Percentiles rank a stretch among this genome's conserved stretches.
Conservation (phyloP, 345 rosid species). For the Lumnitzera littorea region DNA sequence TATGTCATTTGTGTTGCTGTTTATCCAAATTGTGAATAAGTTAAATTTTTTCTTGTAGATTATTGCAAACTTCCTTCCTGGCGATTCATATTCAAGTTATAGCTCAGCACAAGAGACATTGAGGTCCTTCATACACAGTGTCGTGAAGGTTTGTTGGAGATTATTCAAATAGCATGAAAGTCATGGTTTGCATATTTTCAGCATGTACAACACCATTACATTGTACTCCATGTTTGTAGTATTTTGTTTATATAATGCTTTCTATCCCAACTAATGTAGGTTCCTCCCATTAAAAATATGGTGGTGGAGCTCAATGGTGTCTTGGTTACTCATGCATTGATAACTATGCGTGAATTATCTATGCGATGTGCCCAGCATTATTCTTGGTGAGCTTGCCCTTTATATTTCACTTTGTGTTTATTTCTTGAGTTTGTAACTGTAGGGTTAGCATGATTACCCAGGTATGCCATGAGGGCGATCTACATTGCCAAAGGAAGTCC, state of each 20-base stretch:
- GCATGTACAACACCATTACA: too few species aligned
- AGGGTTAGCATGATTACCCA: conserved; percentile 19
- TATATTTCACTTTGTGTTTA: neutral
- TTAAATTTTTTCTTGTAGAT: conserved; percentile 38
- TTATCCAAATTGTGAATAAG: conserved; percentile 6
- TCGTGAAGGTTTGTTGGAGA: conserved; percentile 59
- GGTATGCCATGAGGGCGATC: conserved; percentile 93
- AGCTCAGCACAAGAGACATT: conserved; percentile 84
- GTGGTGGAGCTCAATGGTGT: conserved; percentile 93
- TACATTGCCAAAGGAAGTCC: conserved; percentile 92
- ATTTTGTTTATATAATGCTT: conserved; percentile 6
- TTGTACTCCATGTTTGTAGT: neutral
- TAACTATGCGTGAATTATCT: conserved; percentile 65
- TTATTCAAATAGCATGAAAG: neutral
- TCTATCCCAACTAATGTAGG: conserved; percentile 39
- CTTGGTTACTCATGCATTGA: conserved; percentile 83
- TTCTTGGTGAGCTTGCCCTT: conserved; percentile 57
- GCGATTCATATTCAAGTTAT: conserved; percentile 79
- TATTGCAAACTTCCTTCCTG: conserved; percentile 74
- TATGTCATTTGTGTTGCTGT: conserved; percentile 6
- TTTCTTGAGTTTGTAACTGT: conserved; percentile 5
- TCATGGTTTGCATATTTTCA: too few species aligned
- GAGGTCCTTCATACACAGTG: conserved; percentile 84
- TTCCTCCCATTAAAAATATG: conserved; percentile 74
- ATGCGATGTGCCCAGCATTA: conserved; percentile 80